Evolutionary conservation across 23 red algal genomes (phyloP), one percentile per base, ranked within the genome.

Genomic region (Gracilaria gracilis): DNA sequence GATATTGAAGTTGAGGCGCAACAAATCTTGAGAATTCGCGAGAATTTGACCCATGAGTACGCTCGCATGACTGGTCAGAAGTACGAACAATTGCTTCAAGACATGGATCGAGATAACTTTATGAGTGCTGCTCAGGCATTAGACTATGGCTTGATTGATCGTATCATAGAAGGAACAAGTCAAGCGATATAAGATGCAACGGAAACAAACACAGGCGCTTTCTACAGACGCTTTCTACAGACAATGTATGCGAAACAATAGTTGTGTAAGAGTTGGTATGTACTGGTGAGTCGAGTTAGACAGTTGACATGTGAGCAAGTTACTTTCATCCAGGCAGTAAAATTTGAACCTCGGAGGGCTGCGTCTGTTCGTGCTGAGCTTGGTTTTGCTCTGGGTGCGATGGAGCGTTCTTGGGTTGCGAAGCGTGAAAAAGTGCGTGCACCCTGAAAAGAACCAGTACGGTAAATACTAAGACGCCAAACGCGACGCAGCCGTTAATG

Each of bases 1-100:
- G 97, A 99, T 91, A 94, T 99, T 81, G 84, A 99, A 75, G 97
- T 99, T 20, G 97, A 99, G 91, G 97, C 97, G 37, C 84, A 96
- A 64, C 97, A 99, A 83, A 99, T 99, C 75, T 71, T 99, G 61
- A 91, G 97, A 34, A 99, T 99, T 76, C 90, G 91, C 28, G 90
- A 98, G 75, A 98, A 95, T 76, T 94, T 99, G n/a, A 93, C 89
- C 39, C 84, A 95, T 33, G 97, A 99, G 66, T 99, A 99, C 78
- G 90, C 91, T 31, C 91, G 92, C 19, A 99, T 99, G 97, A 99
- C 97, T 8, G 97, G 97, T 67, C 89, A 96, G 54, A 91, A 93
- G 62, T 95, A 96, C 78, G 97, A 99, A 62, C 89, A 96, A 50
- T 40, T 99, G 78, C 51, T 99, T 25, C 64, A 93, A 36, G 97